Conservation (phyloP, 23 red algal species). For the Agarophyton chilense region DNA sequence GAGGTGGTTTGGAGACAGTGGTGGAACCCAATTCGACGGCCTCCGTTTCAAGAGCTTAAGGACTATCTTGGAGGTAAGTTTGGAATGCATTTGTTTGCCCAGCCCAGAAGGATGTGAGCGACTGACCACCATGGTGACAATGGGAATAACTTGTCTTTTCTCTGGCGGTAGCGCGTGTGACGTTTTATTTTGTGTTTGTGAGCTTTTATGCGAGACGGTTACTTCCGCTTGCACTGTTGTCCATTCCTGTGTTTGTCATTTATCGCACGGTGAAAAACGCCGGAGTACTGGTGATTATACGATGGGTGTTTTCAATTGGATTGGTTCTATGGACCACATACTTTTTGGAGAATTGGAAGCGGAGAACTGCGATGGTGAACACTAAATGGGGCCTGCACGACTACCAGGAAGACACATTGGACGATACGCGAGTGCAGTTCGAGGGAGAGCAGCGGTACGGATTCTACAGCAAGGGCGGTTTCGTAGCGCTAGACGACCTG, state of each 20-base stretch:
- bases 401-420: conserved; percentile 68
- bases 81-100: not conserved
- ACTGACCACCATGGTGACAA: too few relatives aligned
- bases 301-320: conserved; percentile 57
- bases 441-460: conserved; percentile 56
- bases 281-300: conserved; percentile 22
- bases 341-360: conserved; percentile 81
- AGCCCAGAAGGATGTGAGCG: too few relatives aligned
- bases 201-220: conserved; percentile 69
- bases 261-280: conserved; percentile 39
- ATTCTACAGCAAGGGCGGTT: conserved; percentile 76
- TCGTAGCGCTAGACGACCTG: conserved; percentile 68
- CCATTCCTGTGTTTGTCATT: conserved; percentile 58
- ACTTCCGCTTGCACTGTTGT: conserved; percentile 50
- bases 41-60: conserved; percentile 53
- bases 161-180: conserved; percentile 41
- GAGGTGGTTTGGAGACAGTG: conserved; percentile 59
- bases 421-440: conserved; percentile 72
- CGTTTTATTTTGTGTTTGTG: conserved; percentile 79
- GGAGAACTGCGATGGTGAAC: conserved; percentile 64
- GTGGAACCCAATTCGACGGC: conserved; percentile 57
- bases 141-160: too few relatives aligned
- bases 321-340: conserved; percentile 75
- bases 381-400: conserved; percentile 66
- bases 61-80: conserved; percentile 74